phyloP scores from a whole-genome alignment of 2,329 filamentous ascomycete genomes.

The Byssochlamys sp. region DNA sequence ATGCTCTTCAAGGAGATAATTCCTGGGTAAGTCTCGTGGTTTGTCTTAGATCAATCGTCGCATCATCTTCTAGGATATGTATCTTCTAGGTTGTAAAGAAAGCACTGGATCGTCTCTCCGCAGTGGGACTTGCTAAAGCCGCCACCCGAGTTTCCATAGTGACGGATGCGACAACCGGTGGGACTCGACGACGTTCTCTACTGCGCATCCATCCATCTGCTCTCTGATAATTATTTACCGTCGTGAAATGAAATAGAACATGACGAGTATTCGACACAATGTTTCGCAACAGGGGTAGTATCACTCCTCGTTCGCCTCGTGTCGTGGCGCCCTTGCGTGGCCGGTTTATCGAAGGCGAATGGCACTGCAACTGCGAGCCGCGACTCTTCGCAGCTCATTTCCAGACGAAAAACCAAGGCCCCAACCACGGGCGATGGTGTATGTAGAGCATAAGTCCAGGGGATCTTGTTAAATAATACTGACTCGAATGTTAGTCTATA shows the following conservation, averaged over 20 bases:
- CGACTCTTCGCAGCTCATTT: constrained; percentile 46
- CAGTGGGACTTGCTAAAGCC: not conserved
- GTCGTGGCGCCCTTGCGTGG: constrained; percentile 21
- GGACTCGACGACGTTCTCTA: not conserved
- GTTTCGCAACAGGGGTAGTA: constrained; percentile 12
- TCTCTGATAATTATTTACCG: not conserved
- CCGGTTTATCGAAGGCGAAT: constrained; percentile 35
- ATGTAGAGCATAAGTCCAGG: constrained; percentile 10
- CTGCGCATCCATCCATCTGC: not conserved
- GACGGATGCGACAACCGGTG: not conserved
- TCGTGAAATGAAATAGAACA: not conserved
- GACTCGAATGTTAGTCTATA: constrained; percentile 38
- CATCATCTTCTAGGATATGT: too few species aligned
- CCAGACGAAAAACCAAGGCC: constrained; percentile 48
- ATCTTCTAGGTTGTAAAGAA: too few species aligned
- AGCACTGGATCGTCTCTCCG: not conserved
- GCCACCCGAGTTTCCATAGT: not conserved
- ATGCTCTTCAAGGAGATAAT: too few species aligned
- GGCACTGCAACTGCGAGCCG: constrained; percentile 49
- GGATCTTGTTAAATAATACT: not conserved
- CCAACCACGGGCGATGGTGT: constrained; percentile 49
- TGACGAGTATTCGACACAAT: constrained; percentile 10
- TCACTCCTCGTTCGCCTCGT: constrained; percentile 12
- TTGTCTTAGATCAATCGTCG: too few species aligned
- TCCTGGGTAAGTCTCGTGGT: too few species aligned